These are phyloP conservation scores for Nothopassalora personata DNA, from an alignment of 2,329 filamentous ascomycete species.

Conservation along the genomic window DNA sequence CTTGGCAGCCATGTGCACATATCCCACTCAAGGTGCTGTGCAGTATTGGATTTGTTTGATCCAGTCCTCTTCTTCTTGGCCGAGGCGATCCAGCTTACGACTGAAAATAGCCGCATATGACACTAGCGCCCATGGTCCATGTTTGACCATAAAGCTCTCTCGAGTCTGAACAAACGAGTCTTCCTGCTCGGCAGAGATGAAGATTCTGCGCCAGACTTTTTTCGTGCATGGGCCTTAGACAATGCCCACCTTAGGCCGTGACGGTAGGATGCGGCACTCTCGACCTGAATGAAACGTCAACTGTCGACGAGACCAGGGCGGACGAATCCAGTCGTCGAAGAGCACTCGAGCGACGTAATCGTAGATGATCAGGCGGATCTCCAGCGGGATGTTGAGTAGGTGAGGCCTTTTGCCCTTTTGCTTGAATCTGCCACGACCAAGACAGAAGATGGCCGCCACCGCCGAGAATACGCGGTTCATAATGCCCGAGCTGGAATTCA, in stretches of 20 bases:
- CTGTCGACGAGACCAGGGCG: not conserved
- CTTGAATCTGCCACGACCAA: too few relatives aligned
- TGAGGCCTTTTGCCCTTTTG: not conserved
- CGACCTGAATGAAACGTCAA: not conserved
- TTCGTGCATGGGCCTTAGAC: not conserved
- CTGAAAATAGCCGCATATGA: not conserved
- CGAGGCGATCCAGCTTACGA: not conserved
- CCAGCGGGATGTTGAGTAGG: constrained; percentile 16
- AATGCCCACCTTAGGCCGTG: not conserved
- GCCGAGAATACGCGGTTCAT: too few relatives aligned
- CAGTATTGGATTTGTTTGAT: not conserved
- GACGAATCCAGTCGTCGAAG: not conserved
- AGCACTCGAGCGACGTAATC: not conserved
- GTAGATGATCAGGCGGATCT: constrained; percentile 16
- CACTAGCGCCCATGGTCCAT: not conserved
- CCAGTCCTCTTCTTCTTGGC: not conserved
- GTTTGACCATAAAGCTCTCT: not conserved
- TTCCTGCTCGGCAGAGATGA: not conserved
- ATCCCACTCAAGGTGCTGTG: not conserved
- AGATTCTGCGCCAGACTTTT: not conserved
- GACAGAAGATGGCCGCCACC: too few relatives aligned
- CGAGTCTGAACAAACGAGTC: not conserved
- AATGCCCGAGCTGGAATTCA: too few relatives aligned
- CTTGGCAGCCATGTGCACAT: not conserved
- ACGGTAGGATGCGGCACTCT: not conserved